Evolutionary conservation across 495 filamentous ascomycete species (phyloP), one percentile per base, ranked within the genome.

Genomic region (Penicillium dipodomyicola): DNA sequence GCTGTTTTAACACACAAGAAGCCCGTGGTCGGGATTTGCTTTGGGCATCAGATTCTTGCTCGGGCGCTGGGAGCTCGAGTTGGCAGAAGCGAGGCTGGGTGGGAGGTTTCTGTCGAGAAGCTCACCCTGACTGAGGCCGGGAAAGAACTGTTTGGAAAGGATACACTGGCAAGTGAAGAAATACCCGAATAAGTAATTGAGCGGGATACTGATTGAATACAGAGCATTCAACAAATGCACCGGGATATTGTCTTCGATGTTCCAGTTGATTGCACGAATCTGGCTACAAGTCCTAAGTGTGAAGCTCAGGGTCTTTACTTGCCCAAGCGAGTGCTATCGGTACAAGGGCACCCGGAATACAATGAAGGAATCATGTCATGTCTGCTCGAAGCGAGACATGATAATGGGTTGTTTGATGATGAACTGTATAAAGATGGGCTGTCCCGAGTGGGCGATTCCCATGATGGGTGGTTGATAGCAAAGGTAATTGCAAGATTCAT

Each of bases 321-420:
- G 20, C 82, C 84, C 15, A 68, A 71, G 10, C 71, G 75, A 6
- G 61, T 87, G 37, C 82, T 96, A 29, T 85, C 87, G 3, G 82
- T 96, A 5, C 92, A 97, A 68, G 92, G 90, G 2, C 92, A 97
- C 64, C 92, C 92, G 11, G 92, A 97, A 68, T 96, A 91, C 68
- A 88, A 80, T 15, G 78, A 78, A 44, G 82, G 84, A 32, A 91
- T 96, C 56, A 82, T 91, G 65, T 72, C 68, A 14, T 81, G 86
- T 65, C 57, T 97, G 12, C 68, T 94, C 37, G 69, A 82, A 37
- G 57, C 72, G 39, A 73, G 92, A 29, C 83, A 88, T 59, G 69
- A 70, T 19, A 67, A 66, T 46, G 87, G 85, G 3, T 74, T 93
- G 6, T 87, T 96, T 56, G 63, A 78, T 49, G 84, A 89, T 48